phyloP scores from a whole-genome alignment of 495 filamentous ascomycete genomes.

The Penicillium crystallinum region DNA sequence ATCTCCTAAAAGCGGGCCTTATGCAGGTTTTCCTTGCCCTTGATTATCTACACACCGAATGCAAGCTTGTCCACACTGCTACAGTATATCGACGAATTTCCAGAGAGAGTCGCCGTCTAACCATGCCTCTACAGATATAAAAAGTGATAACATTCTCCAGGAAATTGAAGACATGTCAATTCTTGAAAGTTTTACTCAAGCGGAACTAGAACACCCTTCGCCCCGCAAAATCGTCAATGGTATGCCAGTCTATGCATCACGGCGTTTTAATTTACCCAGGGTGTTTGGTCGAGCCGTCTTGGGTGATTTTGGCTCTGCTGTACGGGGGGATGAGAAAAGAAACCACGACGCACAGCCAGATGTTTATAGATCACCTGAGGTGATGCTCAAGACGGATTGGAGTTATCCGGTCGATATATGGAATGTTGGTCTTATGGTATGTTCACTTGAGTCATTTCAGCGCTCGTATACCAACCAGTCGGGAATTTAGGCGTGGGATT shows the following conservation, averaged over 20 bases:
- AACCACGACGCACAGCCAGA: slow-evolving; percentile 35
- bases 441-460: not conserved
- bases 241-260: slow-evolving; percentile 32
- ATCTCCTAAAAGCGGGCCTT: slow-evolving; percentile 21
- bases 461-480: not conserved
- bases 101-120: slow-evolving; percentile 2
- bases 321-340: slow-evolving; percentile 43
- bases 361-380: slow-evolving; percentile 44
- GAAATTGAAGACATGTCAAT: slow-evolving; percentile 36
- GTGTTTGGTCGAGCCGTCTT: slow-evolving; percentile 22
- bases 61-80: slow-evolving; percentile 47
- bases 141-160: slow-evolving; percentile 39
- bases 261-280: slow-evolving; percentile 30
- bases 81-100: slow-evolving; percentile 12
- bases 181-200: slow-evolving; percentile 30
- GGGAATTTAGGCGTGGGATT: slow-evolving; percentile 36
- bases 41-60: slow-evolving; percentile 42
- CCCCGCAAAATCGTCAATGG: slow-evolving; percentile 32
- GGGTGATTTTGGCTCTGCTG: slow-evolving; percentile 83
- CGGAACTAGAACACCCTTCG: slow-evolving; percentile 30
- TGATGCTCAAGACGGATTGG: slow-evolving; percentile 43
- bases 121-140: slow-evolving; percentile 34
- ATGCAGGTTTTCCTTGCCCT: slow-evolving; percentile 35
- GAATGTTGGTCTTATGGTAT: slow-evolving; percentile 31
- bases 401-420: slow-evolving; percentile 45